Percentiles rank a stretch among this genome's conserved stretches.
These are phyloP conservation scores for Dictyostelium citrinum DNA, from an alignment of 78 protist genomes.

Conservation along the genomic window DNA sequence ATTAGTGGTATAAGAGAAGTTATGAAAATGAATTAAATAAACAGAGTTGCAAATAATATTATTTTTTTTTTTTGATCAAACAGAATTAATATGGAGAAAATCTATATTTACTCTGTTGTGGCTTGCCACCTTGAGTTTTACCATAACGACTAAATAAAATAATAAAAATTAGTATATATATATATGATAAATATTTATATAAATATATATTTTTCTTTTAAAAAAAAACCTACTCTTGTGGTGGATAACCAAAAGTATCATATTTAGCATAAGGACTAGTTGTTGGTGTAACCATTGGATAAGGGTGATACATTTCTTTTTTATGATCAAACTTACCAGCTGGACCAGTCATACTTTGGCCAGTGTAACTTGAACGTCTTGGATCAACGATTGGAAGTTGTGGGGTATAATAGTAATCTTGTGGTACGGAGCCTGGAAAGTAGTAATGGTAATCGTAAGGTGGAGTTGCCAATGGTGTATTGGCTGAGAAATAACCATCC, in stretches of 20 bases:
- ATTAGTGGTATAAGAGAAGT: not conserved
- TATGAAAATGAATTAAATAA: not conserved
- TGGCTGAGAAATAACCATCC: not conserved
- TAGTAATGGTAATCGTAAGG: not conserved
- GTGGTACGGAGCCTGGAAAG: not conserved
- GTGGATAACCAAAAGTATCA: constrained; percentile 19
- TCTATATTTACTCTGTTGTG: constrained; percentile 8
- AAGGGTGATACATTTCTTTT: not conserved
- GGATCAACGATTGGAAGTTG: constrained; percentile 31
- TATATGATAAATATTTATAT: not conserved
- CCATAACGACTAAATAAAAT: not conserved
- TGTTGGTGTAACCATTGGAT: not conserved
- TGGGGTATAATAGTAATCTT: constrained; percentile 4
- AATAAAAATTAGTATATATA: not conserved
- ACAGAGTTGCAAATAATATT: not conserved
- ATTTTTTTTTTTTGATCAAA: not conserved
- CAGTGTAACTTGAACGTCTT: not conserved
- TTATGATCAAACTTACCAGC: not conserved
- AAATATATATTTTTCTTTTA: not conserved
- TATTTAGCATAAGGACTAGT: not conserved
- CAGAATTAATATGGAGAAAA: constrained; percentile 26
- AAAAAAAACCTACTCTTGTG: constrained; percentile 10
- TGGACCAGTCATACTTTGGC: not conserved
- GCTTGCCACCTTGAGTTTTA: not conserved
- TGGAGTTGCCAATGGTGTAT: not conserved